Evolutionary conservation across 176 grass and related monocot genomes (phyloP), one percentile per base, ranked within the genome.

Genomic region (Carex pumila): DNA sequence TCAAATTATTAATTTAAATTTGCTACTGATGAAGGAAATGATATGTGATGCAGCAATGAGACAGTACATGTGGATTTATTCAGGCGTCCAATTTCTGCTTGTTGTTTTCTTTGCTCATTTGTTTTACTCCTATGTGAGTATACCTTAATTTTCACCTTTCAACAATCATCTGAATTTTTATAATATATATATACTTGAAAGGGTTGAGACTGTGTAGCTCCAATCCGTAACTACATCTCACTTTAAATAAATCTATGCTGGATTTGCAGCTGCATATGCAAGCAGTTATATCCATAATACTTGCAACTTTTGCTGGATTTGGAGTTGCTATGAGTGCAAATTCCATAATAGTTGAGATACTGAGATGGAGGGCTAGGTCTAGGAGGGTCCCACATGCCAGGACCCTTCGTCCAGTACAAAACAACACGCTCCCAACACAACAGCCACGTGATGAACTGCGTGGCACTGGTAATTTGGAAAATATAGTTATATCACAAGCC

Each of bases 291-390:
- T 91, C 95, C 4, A 95, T 98, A 87, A 91, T 98, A 71, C 84
- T 98, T 17, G 92, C 95, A 18, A 98, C 92, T 17, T 98, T 98
- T 64, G 88, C 92, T 12, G 95, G 95, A 34, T 98, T 98, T 11
- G 95, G 95, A 5, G 76, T 95, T 76, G 92, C 91, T 6, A 98
- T 98, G 95, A 93, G 83, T 12, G 91, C 71, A 53, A 98, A 93
- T 68, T 95, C 92, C 17, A 84, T 98, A 36, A 25, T 89, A 65
- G 71, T 91, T 0, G 91, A 95, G 83, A 22, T 92, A 25, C 61
- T 93, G 1, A 85, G 89, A 39, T 87, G 86, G 91, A 93, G 92
- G 58, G 45, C 8, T 0, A 72, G 89, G 72, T 79, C 56, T 81
- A 63, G 25, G 25, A 22, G 79, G 57, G 79, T 10, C 50, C 32